Percentiles rank a stretch among this genome's conserved stretches.
phyloP scores from a whole-genome alignment of 805 yeast species.

The Blastobotrys peoriensis region DNA sequence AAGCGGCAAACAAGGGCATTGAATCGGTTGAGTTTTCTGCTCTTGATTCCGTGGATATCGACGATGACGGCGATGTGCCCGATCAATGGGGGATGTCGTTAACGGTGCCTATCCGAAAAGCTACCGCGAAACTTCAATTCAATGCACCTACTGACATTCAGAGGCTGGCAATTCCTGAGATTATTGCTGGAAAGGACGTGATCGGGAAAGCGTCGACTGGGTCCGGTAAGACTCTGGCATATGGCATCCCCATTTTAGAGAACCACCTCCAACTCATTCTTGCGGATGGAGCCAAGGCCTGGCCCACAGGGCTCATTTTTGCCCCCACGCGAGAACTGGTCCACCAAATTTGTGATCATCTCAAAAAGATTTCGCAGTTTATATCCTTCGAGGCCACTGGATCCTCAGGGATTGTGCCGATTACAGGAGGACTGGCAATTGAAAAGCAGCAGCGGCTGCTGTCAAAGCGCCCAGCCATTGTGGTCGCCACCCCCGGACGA shows the following conservation, averaged over 20 bases:
- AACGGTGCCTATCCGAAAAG: constrained; percentile 53
- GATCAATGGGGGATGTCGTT: constrained; percentile 34
- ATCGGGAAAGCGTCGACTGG: constrained; percentile 98
- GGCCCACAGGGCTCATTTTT: constrained; percentile 73
- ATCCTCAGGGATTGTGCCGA: constrained; percentile 55
- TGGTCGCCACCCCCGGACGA: constrained; percentile 96
- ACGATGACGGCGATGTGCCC: constrained; percentile 19
- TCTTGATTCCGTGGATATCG: constrained; percentile 13
- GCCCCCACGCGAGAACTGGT: constrained; percentile 97
- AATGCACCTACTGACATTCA: constrained; percentile 81
- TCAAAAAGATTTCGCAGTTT: constrained; percentile 38
- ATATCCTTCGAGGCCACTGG: constrained; percentile 44
- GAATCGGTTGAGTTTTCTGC: constrained; percentile 17
- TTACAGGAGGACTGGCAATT: constrained; percentile 93
- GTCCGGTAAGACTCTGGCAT: constrained; percentile 95
- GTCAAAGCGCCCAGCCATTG: constrained; percentile 59
- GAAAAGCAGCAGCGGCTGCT: constrained; percentile 86
- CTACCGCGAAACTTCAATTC: constrained; percentile 55
- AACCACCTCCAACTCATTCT: constrained; percentile 34
- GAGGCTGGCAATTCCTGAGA: constrained; percentile 63
- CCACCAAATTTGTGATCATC: constrained; percentile 82
- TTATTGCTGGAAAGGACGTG: constrained; percentile 68
- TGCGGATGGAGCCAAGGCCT: constrained; percentile 11
- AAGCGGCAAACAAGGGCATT: not conserved
- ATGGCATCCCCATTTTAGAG: constrained; percentile 87